Percentiles rank a stretch among this genome's conserved stretches.
These are phyloP conservation scores for Pseudogymnoascus sp. DNA, from an alignment of 2,329 filamentous ascomycete genomes.

Conservation along the genomic window DNA sequence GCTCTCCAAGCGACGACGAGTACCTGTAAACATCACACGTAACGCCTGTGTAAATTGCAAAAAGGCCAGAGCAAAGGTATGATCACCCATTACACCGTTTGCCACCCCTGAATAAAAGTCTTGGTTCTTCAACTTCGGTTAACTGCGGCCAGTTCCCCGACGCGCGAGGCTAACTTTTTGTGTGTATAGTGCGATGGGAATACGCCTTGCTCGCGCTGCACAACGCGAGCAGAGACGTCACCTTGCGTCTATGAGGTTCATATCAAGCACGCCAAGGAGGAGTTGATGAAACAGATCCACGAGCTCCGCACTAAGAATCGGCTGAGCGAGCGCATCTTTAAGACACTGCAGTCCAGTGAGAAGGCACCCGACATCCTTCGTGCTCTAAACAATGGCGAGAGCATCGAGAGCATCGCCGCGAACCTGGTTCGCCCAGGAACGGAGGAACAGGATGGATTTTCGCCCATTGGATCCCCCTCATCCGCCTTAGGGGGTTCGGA, in stretches of 20 bases:
- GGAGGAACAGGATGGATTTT: slow-evolving; percentile 19
- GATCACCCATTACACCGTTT: neutral
- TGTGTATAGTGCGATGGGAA: slow-evolving; percentile 30
- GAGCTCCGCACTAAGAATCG: slow-evolving; percentile 25
- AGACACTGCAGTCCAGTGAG: slow-evolving; percentile 24
- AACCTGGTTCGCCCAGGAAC: slow-evolving; percentile 23
- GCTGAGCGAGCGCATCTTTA: slow-evolving; percentile 26
- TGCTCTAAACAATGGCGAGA: slow-evolving; percentile 25
- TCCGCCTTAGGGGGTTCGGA: slow-evolving; percentile 23
- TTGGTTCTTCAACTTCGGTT: neutral
- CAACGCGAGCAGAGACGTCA: slow-evolving; percentile 20
- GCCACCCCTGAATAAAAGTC: neutral
- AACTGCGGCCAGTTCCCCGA: neutral
- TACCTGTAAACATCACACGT: slow-evolving; percentile 28
- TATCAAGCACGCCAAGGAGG: slow-evolving; percentile 30
- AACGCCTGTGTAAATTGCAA: slow-evolving; percentile 33
- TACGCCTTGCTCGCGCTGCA: slow-evolving; percentile 29
- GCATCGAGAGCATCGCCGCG: slow-evolving; percentile 25
- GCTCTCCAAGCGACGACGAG: slow-evolving; percentile 25
- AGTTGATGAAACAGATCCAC: slow-evolving; percentile 29
- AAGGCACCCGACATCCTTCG: slow-evolving; percentile 27
- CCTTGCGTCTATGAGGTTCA: slow-evolving; percentile 30
- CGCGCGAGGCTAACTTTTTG: neutral
- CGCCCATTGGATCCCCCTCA: slow-evolving; percentile 20
- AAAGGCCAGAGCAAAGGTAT: slow-evolving; percentile 31